Base-by-base conservation (phyloP, 768 basidiomycete genomes). In the Rhizopogon sp. region DNA sequence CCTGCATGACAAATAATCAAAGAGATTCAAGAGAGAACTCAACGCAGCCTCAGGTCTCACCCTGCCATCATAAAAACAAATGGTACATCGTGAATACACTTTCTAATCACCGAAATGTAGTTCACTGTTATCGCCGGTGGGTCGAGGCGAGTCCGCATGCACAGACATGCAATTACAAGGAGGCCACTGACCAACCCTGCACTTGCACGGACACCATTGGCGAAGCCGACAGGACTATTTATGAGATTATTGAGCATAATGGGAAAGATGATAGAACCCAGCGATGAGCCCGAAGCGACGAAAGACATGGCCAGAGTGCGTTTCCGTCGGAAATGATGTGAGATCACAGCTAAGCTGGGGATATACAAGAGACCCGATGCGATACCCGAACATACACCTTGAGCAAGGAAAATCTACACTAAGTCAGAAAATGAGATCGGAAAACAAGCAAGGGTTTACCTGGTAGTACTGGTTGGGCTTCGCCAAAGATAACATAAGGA, bases 401-500 rank as follows among this genome's bases (percentile, higher is more conserved):
- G 75, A 0, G 70, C 62, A 6, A 79, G 64, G 61, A 80, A 78
- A 8, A 81, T 67, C 73, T 76, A 60, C 13, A 33, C 29, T 1
- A 4, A 53, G 17, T 53, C 31, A 33, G 20, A 39, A 29, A 16
- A 16, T 3, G 39, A 28, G 55, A 28, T 39, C 20, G 39, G 7
- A n/a, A 28, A 16, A 16, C 20, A 10, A 22, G 53, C 20, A 45
- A 25, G 6, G 13, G 25, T 58, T n/a, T 28, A 72, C 71, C 62
- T 74, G 74, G 50, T 73, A 76, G 57, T 68, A 74, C n/a, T 69
- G 65, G 29, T 72, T 58, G 0, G 67, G 70, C 45, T 74, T 64
- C 7, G 71, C 66, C 6, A 77, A 61, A 2, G 76, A 76, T 39
- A 80, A 73, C 73, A 77, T 75, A 61, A 74, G 78, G 11, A 74